phyloP scores from a whole-genome alignment of 2,329 filamentous ascomycete species.

The Aspergillus sp. region DNA sequence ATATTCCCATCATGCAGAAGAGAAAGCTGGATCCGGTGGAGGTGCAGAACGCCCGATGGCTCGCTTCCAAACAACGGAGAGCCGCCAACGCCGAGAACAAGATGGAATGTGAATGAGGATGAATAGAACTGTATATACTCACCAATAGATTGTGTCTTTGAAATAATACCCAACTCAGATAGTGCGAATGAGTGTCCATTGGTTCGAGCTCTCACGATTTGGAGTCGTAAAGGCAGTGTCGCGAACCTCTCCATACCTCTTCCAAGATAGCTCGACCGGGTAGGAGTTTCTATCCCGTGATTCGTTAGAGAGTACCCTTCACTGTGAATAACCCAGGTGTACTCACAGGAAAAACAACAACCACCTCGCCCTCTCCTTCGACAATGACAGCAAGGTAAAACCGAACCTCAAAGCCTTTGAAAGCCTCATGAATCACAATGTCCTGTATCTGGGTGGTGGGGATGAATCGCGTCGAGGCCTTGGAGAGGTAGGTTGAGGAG shows the following conservation, averaged over 20 bases:
- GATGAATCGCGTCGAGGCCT: conserved; percentile 70
- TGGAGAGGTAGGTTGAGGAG: conserved; percentile 65
- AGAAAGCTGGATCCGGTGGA: conserved; percentile 58
- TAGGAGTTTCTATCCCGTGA: conserved; percentile 56
- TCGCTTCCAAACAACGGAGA: conserved; percentile 49
- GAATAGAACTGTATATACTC: conserved; percentile 15
- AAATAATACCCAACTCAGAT: background rate
- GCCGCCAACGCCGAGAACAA: conserved; percentile 16
- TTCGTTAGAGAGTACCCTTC: conserved; percentile 6
- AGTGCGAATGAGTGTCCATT: background rate
- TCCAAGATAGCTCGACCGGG: conserved; percentile 75
- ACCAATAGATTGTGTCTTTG: background rate
- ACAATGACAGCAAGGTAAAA: conserved; percentile 91
- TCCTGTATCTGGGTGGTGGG: conserved; percentile 91
- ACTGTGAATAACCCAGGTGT: background rate
- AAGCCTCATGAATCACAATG: conserved; percentile 92
- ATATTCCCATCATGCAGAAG: conserved; percentile 57
- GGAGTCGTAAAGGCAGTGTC: conserved; percentile 76
- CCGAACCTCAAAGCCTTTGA: conserved; percentile 83
- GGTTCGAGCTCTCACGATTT: conserved; percentile 39
- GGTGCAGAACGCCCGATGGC: conserved; percentile 62
- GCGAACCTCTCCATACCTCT: conserved; percentile 82
- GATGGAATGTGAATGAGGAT: background rate
- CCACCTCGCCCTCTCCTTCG: conserved; percentile 79
- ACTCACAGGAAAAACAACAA: conserved; percentile 87